Evolutionary conservation across 768 basidiomycete genomes (phyloP).

Genomic region (Kwoniella sp.): DNA sequence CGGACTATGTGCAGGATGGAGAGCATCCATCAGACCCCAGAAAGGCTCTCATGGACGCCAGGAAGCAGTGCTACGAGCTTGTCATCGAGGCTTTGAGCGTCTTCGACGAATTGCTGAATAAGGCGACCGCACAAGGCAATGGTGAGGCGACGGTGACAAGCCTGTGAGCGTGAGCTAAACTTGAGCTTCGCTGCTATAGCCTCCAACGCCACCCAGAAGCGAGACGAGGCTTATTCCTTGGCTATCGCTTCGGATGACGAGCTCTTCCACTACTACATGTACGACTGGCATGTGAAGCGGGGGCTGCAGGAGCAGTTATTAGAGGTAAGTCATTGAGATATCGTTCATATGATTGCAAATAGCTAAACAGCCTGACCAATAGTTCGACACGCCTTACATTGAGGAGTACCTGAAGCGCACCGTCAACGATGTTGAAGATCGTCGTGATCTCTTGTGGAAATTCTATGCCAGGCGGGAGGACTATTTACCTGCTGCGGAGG

Average conservation of each 20-base stretch:
- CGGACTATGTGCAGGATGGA: constrained; percentile 65
- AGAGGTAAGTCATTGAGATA: constrained; percentile 59
- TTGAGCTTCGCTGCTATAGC: neutral
- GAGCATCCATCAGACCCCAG: constrained; percentile 61
- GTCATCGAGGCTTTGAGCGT: constrained; percentile 74
- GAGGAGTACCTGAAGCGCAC: constrained; percentile 73
- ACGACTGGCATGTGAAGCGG: constrained; percentile 84
- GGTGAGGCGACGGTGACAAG: too few species aligned
- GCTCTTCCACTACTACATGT: constrained; percentile 87
- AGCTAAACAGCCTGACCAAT: too few species aligned
- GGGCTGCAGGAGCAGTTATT: constrained; percentile 81
- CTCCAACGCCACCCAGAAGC: constrained; percentile 60
- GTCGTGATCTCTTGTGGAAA: constrained; percentile 77
- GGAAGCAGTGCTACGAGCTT: constrained; percentile 73
- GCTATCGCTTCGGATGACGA: constrained; percentile 81
- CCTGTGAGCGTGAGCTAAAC: neutral
- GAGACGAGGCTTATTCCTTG: constrained; percentile 77
- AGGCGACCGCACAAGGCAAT: constrained; percentile 49
- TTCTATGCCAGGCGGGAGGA: constrained; percentile 91
- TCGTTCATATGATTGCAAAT: constrained; percentile 1
- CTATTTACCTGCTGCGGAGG: constrained; percentile 79
- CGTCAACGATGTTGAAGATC: constrained; percentile 29
- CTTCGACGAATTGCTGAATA: constrained; percentile 62
- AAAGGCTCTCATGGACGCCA: constrained; percentile 58
- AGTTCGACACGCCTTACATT: constrained; percentile 72